Evolutionary conservation across 495 filamentous ascomycete genomes (phyloP).

Genomic region (Penicillium bialowiezense): DNA sequence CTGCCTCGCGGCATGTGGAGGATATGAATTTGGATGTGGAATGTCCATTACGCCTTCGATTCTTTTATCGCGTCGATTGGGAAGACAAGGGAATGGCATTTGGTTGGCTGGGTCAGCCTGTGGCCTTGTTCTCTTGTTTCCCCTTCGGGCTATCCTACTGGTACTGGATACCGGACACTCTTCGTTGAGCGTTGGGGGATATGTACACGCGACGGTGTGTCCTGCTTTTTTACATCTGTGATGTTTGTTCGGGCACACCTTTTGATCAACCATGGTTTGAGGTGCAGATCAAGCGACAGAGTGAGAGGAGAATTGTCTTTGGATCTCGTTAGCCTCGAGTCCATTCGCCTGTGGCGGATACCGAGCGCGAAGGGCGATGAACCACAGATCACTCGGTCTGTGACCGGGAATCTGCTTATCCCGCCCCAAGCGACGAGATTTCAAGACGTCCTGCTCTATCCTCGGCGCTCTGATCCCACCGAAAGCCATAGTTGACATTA

Average conservation of each 20-base stretch:
- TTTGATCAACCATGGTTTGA: conserved; percentile 8
- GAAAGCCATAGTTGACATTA: conserved; percentile 14
- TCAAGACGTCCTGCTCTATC: background rate
- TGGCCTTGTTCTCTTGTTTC: conserved; percentile 8
- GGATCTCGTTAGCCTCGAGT: conserved; percentile 8
- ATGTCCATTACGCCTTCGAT: conserved; percentile 43
- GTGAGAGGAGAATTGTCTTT: background rate
- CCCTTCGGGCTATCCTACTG: conserved; percentile 31
- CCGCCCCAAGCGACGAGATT: conserved; percentile 10
- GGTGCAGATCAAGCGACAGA: conserved; percentile 6
- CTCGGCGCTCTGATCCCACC: background rate
- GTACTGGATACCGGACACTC: conserved; percentile 42
- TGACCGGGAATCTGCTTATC: conserved; percentile 14
- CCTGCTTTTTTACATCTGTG: conserved; percentile 41
- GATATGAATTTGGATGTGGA: conserved; percentile 53
- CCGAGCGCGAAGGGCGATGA: conserved; percentile 13
- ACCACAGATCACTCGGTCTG: conserved; percentile 13
- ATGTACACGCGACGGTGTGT: conserved; percentile 20
- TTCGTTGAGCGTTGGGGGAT: conserved; percentile 28
- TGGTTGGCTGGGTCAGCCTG: conserved; percentile 18
- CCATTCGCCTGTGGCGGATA: conserved; percentile 21
- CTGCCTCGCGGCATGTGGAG: conserved; percentile 55
- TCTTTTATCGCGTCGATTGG: conserved; percentile 34
- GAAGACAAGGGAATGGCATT: conserved; percentile 4
- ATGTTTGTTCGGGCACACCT: conserved; percentile 28